A percentile compares a stretch with the other conserved stretches of the same genome.
phyloP scores from a whole-genome alignment of 139 green algal species.

The Ulvella scutata region DNA sequence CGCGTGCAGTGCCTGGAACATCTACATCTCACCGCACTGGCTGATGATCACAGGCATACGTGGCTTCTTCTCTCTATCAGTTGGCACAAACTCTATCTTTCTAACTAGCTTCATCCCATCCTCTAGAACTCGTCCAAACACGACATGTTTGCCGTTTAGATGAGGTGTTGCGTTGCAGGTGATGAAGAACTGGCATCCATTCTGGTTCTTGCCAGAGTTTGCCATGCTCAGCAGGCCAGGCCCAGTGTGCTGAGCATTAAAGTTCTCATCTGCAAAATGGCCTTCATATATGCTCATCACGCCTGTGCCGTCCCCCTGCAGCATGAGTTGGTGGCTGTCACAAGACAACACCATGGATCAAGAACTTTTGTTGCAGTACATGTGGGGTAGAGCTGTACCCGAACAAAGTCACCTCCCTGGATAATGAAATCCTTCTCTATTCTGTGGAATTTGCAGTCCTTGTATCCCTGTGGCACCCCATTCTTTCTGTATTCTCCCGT shows the following conservation, averaged over 20 bases:
- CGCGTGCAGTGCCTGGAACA: too few species aligned
- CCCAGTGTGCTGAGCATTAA: slow-evolving; percentile 84
- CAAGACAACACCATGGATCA: too few species aligned
- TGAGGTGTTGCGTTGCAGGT: slow-evolving; percentile 85
- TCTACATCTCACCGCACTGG: slow-evolving; percentile 85
- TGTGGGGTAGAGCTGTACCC: too few species aligned
- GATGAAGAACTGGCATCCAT: slow-evolving; percentile 96
- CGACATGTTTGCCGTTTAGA: slow-evolving; percentile 93
- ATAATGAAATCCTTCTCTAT: slow-evolving; percentile 78
- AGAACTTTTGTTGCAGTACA: too few species aligned
- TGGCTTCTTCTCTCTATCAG: slow-evolving; percentile 64
- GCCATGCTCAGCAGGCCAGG: slow-evolving; percentile 83
- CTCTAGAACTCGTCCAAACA: slow-evolving; percentile 74
- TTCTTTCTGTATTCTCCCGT: slow-evolving; percentile 86
- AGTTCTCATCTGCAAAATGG: slow-evolving; percentile 89
- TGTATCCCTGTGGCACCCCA: slow-evolving; percentile 24
- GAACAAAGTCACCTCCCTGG: slow-evolving; percentile 86
- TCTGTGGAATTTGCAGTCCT: slow-evolving; percentile 10
- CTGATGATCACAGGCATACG: slow-evolving; percentile 61
- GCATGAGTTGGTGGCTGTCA: too few species aligned
- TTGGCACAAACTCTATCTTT: slow-evolving; percentile 89
- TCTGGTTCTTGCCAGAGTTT: slow-evolving; percentile 41
- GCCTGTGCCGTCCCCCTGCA: slow-evolving; percentile 80
- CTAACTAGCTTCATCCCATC: slow-evolving; percentile 78
- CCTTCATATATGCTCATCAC: slow-evolving; percentile 87